Evolutionary conservation across 805 yeast genomes (phyloP).

Genomic region (Deakozyma indianensis): DNA sequence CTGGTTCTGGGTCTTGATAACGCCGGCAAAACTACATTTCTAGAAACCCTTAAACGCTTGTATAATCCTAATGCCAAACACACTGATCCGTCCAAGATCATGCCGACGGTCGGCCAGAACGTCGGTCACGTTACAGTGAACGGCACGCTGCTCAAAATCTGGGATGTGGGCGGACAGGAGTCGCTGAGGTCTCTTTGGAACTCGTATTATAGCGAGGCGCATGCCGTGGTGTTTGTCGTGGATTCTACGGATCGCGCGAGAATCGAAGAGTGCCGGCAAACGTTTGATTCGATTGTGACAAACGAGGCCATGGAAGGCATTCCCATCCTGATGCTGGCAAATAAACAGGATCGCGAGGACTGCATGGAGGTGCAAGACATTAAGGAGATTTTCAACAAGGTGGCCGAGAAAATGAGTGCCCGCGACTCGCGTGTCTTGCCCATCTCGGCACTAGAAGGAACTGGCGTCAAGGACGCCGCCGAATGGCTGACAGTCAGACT

Average conservation of each 20-base stretch:
- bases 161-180: conserved; percentile 97
- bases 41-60: conserved; percentile 48
- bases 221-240: conserved; percentile 83
- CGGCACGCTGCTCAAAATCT: conserved; percentile 45
- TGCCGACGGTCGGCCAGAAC: conserved; percentile 95
- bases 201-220: conserved; percentile 71
- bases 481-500: conserved; percentile 77
- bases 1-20: conserved; percentile 84
- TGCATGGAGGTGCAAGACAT: conserved; percentile 64
- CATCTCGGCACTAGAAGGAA: conserved; percentile 63
- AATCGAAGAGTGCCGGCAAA: conserved; percentile 66
- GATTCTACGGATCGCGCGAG: conserved; percentile 81
- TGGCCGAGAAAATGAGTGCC: conserved; percentile 75
- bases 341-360: conserved; percentile 73
- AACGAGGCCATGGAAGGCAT: conserved; percentile 57
- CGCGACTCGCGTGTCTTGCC: conserved; percentile 85
- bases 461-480: conserved; percentile 74
- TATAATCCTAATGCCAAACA: conserved; percentile 32
- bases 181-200: conserved; percentile 77
- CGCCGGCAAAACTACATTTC: conserved; percentile 84
- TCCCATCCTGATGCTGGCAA: conserved; percentile 88
- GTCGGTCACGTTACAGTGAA: conserved; percentile 28
- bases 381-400: conserved; percentile 68
- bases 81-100: conserved; percentile 25
- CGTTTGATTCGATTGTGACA: conserved; percentile 38